phyloP scores from a whole-genome alignment of 805 yeast species.

The Candida ponderosae region DNA sequence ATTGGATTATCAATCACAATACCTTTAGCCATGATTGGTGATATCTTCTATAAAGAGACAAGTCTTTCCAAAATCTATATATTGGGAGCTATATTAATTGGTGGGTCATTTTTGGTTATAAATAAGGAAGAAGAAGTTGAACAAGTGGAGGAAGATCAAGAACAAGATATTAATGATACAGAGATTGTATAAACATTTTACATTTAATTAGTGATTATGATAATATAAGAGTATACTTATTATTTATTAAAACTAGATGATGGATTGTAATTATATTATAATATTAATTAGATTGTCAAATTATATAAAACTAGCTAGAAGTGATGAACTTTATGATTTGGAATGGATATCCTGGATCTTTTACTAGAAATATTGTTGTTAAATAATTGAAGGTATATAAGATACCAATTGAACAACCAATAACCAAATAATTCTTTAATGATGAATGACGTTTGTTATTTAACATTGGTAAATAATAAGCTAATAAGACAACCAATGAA shows the following conservation, averaged over 20 bases:
- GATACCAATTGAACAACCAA: constrained; percentile 7
- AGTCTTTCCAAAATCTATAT: constrained; percentile 54
- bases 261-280: too few species aligned
- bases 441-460: constrained; percentile 5
- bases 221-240: constrained; percentile 17
- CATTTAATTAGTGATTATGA: constrained; percentile 1
- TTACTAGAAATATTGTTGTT: constrained; percentile 11
- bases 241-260: constrained; percentile 20
- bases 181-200: not conserved
- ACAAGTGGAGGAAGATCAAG: constrained; percentile 10
- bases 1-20: constrained; percentile 91
- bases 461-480: constrained; percentile 26
- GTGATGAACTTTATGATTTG: constrained; percentile 9
- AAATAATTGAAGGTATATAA: constrained; percentile 12
- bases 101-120: constrained; percentile 75
- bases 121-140: constrained; percentile 72
- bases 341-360: constrained; percentile 14
- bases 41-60: constrained; percentile 63
- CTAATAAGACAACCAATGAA: constrained; percentile 29
- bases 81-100: constrained; percentile 74
- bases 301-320: too few species aligned
- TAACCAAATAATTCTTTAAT: constrained; percentile 3
- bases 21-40: constrained; percentile 92
- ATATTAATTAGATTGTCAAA: too few species aligned
- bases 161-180: constrained; percentile 2